Evolutionary conservation across 202 grass and related monocot genomes (phyloP).

Genomic region (Cymbopogon flexuosus): DNA sequence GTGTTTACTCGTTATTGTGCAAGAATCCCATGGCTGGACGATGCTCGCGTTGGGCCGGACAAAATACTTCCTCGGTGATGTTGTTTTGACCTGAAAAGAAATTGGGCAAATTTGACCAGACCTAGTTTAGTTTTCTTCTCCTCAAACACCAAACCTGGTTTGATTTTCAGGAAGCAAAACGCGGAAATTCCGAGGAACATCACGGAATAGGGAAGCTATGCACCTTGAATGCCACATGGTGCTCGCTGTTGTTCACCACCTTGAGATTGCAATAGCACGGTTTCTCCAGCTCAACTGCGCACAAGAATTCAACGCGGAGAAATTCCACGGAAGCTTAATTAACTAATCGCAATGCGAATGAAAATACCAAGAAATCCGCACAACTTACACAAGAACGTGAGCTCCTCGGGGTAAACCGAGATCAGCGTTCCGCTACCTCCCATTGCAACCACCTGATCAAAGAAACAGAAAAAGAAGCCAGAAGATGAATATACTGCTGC

Average conservation of each 20-base stretch:
- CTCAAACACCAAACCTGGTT: neutral
- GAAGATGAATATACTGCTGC: slow-evolving; percentile 13
- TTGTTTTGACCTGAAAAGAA: slow-evolving; percentile 84
- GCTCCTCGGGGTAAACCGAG: slow-evolving; percentile 84
- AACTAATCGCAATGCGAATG: slow-evolving; percentile 7
- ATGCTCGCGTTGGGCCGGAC: slow-evolving; percentile 86
- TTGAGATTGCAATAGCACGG: slow-evolving; percentile 93
- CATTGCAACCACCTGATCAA: slow-evolving; percentile 53
- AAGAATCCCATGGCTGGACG: slow-evolving; percentile 96
- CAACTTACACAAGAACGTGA: slow-evolving; percentile 77
- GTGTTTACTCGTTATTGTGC: slow-evolving; percentile 70
- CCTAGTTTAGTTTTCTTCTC: neutral
- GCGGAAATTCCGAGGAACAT: neutral
- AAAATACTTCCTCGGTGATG: slow-evolving; percentile 97
- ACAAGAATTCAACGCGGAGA: slow-evolving; percentile 11
- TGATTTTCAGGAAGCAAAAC: neutral
- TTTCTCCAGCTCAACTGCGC: slow-evolving; percentile 86
- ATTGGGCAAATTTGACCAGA: slow-evolving; percentile 23
- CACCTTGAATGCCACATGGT: slow-evolving; percentile 97
- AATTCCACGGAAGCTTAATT: slow-evolving; percentile 24
- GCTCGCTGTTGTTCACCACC: slow-evolving; percentile 96
- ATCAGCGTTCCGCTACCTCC: slow-evolving; percentile 67
- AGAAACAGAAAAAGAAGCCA: slow-evolving; percentile 5
- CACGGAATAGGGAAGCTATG: slow-evolving; percentile 11
- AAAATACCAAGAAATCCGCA: slow-evolving; percentile 10